Conservation (phyloP, 441 rosid genomes). For the Dalechampia spathulata region DNA sequence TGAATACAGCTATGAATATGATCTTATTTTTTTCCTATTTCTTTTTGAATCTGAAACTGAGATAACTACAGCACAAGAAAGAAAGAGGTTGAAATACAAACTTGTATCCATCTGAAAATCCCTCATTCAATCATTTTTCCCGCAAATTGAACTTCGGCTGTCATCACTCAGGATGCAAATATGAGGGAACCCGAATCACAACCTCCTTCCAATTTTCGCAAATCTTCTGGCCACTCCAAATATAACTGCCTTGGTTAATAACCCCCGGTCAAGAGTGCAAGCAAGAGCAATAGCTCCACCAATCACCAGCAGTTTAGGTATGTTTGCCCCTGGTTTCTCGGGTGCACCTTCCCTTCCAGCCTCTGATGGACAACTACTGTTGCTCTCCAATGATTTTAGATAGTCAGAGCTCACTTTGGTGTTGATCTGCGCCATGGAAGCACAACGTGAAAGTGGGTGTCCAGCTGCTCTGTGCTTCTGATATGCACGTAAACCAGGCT, state of each 20-base stretch:
- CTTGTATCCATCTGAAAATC: conserved; percentile 1
- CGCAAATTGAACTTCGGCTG: conserved; percentile 2
- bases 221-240: conserved; percentile 80
- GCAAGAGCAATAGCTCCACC: conserved; percentile 82
- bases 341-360: conserved; percentile 16
- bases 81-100: conserved; percentile 3
- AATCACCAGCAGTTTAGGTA: conserved; percentile 56
- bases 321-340: conserved; percentile 41
- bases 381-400: conserved; percentile 38
- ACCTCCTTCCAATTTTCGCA: conserved; percentile 62
- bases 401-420: conserved; percentile 60
- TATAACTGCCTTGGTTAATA: conserved; percentile 68
- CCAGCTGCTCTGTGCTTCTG: conserved; percentile 57
- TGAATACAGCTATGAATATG: conserved; percentile 8
- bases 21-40: conserved; percentile 3
- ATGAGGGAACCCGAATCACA: conserved; percentile 21
- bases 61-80: neutral
- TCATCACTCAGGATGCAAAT: neutral
- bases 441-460: conserved; percentile 45
- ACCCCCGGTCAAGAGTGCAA: conserved; percentile 64
- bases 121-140: conserved; percentile 11
- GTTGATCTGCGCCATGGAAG: conserved; percentile 75
- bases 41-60: conserved; percentile 14
- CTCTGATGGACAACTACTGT: conserved; percentile 22
- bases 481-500: conserved; percentile 72